Base-by-base conservation (phyloP, 1,139 yeast genomes). In the Candida pseudoviswanathii region DNA sequence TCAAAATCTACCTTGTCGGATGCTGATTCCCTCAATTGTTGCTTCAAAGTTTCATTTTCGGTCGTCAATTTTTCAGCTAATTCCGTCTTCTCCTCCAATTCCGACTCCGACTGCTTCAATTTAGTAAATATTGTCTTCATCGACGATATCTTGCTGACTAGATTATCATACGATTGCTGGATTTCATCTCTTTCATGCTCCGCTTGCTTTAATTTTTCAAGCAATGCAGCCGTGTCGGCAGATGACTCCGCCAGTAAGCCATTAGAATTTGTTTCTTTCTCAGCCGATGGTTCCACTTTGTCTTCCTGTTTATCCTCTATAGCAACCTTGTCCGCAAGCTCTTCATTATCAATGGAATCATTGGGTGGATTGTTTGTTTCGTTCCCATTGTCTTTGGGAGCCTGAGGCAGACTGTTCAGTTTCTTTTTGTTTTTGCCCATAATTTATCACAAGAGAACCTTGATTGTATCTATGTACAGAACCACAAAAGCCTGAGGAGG, bases 71-170 rank as follows among this genome's bases (percentile, higher is more conserved):
- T 50, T 38, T 53, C 65, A 43, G 65, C 62, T 58, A 65, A 53
- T 63, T 73, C 81, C 57, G 81, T 83, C 0, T 84, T 71, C 39
- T 72, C 73, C 45, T 84, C 86, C 38, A 91, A 72, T 56, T 90
- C 96, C 7, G 76, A 75, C 56, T 94, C 87, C 0, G 95, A 77
- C 52, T 82, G 85, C 61, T 86, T 86, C 90, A 86, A 85, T 57
- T 86, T 86, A 50, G 78, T 79, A 63, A 88, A 87, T 2, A 86
- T 78, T 0, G 87, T 71, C 61, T 89, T 90, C 89, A 94, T 90
- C 2, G 89, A 83, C 1, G 96, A 82, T 31, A 94, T 73, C 62
- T 89, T 81, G 54, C 84, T 86, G 51, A 91, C 70, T 22, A 94
- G 71, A n/a, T 79, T 76, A 56, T 90, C 89, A 63, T 92, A 90